Conservation (phyloP, 331 rosid species). For the Rhamnella rubrinervis region DNA sequence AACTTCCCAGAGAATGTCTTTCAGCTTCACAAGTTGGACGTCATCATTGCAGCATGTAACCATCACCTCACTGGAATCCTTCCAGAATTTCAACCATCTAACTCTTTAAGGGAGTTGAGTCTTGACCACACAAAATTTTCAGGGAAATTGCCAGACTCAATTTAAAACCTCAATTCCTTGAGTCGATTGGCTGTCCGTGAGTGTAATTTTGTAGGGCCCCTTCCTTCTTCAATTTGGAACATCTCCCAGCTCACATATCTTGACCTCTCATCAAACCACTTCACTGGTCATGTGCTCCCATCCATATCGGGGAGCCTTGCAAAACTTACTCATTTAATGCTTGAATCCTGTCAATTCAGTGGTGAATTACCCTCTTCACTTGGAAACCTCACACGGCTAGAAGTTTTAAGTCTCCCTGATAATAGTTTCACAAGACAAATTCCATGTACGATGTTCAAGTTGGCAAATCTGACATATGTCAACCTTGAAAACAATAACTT, state of each 20-base stretch:
- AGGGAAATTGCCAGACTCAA: not conserved
- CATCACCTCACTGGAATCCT: not conserved
- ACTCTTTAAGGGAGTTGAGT: not conserved
- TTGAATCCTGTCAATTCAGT: not conserved
- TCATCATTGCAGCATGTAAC: too few relatives aligned
- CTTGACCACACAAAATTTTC: not conserved
- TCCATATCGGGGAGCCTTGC: not conserved
- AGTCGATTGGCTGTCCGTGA: not conserved
- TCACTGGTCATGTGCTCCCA: too few relatives aligned
- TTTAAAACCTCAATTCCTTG: not conserved
- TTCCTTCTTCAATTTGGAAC: too few relatives aligned
- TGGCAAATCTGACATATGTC: too few relatives aligned
- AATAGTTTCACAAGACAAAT: too few relatives aligned
- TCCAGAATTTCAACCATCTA: too few relatives aligned
- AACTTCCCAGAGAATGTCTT: not conserved
- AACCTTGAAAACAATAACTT: too few relatives aligned
- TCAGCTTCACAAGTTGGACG: not conserved
- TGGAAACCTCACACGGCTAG: not conserved
- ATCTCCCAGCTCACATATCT: too few relatives aligned
- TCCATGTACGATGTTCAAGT: too few relatives aligned
- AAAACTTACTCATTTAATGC: accelerated
- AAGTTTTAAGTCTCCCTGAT: accelerated
- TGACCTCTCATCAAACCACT: too few relatives aligned
- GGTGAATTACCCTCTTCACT: not conserved
- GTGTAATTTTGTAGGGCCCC: not conserved